Conservation (phyloP, 2,329 filamentous ascomycete genomes). For the Juglanconis sp. region DNA sequence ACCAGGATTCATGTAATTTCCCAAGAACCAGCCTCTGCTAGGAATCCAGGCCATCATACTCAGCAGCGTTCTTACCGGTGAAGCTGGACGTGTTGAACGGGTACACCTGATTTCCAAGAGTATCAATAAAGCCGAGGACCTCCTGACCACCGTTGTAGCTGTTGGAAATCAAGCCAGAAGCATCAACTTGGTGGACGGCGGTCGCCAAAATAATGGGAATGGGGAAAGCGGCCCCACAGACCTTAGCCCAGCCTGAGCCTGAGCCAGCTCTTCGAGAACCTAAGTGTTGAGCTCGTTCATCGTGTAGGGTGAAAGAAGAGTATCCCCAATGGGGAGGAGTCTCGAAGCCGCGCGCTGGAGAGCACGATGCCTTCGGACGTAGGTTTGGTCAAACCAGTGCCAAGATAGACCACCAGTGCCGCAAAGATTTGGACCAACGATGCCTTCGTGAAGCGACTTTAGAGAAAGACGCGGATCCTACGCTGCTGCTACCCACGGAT, state of each 20-base stretch:
- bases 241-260: not conserved
- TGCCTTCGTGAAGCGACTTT: not conserved
- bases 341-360: too few species aligned
- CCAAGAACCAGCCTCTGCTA: not conserved
- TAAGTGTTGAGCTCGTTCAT: not conserved
- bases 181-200: not conserved
- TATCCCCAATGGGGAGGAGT: too few species aligned
- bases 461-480: not conserved
- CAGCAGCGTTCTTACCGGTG: not conserved
- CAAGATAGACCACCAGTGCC: too few species aligned
- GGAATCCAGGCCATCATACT: not conserved
- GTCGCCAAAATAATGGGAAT: not conserved
- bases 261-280: not conserved
- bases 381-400: too few species aligned
- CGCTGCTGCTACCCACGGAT: conserved; percentile 30
- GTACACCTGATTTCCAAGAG: conserved; percentile 1
- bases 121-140: conserved; percentile 1
- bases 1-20: too few species aligned
- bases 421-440: too few species aligned
- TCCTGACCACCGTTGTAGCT: not conserved
- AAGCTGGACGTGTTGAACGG: not conserved
- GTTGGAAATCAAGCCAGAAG: not conserved
- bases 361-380: too few species aligned
- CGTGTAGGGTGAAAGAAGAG: too few species aligned
- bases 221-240: not conserved